Base-by-base conservation (phyloP, 75 land plant species). In the Ceratopteris richardii region DNA sequence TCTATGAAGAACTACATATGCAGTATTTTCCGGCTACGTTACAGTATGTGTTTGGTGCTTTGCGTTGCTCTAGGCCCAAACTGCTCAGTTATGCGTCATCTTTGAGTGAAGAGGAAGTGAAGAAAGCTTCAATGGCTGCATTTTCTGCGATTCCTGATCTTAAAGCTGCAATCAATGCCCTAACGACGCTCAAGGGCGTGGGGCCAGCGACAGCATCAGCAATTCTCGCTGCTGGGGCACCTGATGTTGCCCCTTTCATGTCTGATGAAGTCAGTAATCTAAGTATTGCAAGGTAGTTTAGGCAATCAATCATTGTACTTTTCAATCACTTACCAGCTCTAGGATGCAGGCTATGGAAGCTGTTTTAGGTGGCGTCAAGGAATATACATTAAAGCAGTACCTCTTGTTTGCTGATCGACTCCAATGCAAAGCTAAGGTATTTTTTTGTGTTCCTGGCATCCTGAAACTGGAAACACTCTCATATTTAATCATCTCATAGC, bases 121-220 rank as follows among this genome's bases (percentile, higher is more conserved):
- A 80, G 59, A 37, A 73, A 0, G 86, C 90, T 1, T 86, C 95
- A 0, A 29, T 63, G 31, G 78, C 76, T 58, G 86, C 95, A 0
- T 86, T 89, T 52, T 66, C 66, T 33, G 66, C 82, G 1, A 79
- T 89, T 23, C 95, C 95, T n/a, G 86, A 86, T 41, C 26, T 89
- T 21, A 64, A 71, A 25, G 77, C 65, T 22, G 83, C 95, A n/a
- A 59, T 82, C 4, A 51, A 72, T 21, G 72, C 69, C 59, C 75
- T 89, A 25, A 75, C 84, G 2, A 66, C 66, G 4, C 58, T 89
- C 44, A 89, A 89, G 66, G 95, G 95, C 7, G 79, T 89, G 2
- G 95, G 95, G 13, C 95, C 95, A 4, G 95, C 95, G 9, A 89
- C 95, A 2, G 90, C 95, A 7, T 89, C 95, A 0, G 95, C 95